Evolutionary conservation across 2,329 filamentous ascomycete genomes (phyloP), one percentile per base, ranked within the genome.

Genomic region (Aschersonia sp.): DNA sequence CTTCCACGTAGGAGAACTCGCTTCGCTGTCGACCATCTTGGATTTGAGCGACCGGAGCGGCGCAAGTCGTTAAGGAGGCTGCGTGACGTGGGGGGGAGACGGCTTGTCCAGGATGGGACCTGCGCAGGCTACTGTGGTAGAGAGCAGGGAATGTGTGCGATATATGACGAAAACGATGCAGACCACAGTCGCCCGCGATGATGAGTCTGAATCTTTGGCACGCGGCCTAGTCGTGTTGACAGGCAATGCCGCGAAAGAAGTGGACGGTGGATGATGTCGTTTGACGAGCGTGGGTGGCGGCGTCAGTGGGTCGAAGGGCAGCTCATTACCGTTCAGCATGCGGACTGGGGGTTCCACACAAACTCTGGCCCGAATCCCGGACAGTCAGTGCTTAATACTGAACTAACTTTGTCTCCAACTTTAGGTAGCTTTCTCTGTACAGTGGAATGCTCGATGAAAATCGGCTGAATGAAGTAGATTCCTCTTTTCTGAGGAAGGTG

Each of bases 1-100:
- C 78, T 97, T 97, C 90, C 90, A 97, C 71, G 89, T 97, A 65
- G 89, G 89, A 72, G 87, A 83, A 76, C 81, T 87, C 71, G 85
- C 78, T 73, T 94, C 88, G 74, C 83, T 85, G 79, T 96, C 89
- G 75, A 92, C 89, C 89, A 97, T 96, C 74, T 83, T 90, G 71
- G 60, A 59, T 35, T 10, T 59, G 49, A 57, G 60, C 57, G 54
- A 31, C 42, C 22, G n/a, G 42, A 30, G 22, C 42, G 42, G 29
- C 8, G 42, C 30, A 33, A 22, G 12, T 42, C 12, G 30, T 22
- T 29, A 46, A 44, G 6, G n/a, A 12, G 40, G 11, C 40, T n/a
- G 14, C 14, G 10, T 7, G 14, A 42, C 14, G 40, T 12, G 49
- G 22, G 31, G 29, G 30, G 22, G 31, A 11, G 29, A 43, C 42